A percentile compares a stretch with the other conserved stretches of the same genome.
Evolutionary conservation across 148 eudicot genomes (phyloP).

Genomic region (Selenicereus undatus): DNA sequence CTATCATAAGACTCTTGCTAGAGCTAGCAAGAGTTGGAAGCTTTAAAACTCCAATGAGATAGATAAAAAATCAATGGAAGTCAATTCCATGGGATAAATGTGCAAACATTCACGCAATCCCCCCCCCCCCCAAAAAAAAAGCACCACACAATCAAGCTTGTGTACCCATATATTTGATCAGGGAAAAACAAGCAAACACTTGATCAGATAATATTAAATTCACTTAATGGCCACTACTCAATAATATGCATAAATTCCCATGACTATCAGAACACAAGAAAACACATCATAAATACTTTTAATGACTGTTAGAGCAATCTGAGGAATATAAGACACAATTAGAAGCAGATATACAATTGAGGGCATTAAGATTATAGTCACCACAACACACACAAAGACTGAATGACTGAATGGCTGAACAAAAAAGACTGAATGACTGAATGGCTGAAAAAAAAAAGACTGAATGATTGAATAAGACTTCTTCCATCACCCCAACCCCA

Average conservation of each 20-base stretch:
- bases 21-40: not conserved
- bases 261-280: not conserved
- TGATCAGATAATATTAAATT: not conserved
- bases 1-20: not conserved
- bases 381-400: conserved; percentile 9
- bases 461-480: not conserved
- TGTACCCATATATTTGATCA: not conserved
- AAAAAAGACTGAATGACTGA: not conserved
- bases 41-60: not conserved
- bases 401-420: not conserved
- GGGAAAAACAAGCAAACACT: not conserved
- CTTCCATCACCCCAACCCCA: not conserved
- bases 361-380: not conserved
- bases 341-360: not conserved
- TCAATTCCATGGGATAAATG: not conserved
- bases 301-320: not conserved
- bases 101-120: not conserved
- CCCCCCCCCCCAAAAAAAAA: not conserved
- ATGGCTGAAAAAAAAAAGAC: no score
- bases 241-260: not conserved
- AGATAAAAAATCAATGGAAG: not conserved
- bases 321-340: not conserved
- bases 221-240: not conserved
- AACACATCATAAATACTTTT: not conserved
- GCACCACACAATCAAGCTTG: not conserved